A percentile compares a stretch with the other conserved stretches of the same genome.
phyloP scores from a whole-genome alignment of 23 red algal species.

The Gracilaria domingensis region DNA sequence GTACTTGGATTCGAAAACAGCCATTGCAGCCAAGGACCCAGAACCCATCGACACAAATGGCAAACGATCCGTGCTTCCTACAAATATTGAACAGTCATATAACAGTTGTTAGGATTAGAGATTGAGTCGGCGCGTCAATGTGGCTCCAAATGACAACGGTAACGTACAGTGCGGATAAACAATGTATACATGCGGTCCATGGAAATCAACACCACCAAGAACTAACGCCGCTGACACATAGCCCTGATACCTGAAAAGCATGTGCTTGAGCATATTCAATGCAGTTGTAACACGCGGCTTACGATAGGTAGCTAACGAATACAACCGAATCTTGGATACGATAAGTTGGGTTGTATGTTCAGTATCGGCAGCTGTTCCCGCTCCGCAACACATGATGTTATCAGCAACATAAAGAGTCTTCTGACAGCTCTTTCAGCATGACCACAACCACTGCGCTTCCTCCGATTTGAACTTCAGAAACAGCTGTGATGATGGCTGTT shows the following conservation, averaged over 20 bases:
- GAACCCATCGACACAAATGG: constrained; percentile 99
- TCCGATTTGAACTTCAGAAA: no score
- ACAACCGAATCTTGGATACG: constrained; percentile 86
- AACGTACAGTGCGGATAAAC: constrained; percentile 94
- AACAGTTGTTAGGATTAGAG: not conserved
- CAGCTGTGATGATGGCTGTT: no score
- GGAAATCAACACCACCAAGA: constrained; percentile 94
- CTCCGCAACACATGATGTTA: constrained; percentile 99
- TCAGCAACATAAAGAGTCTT: constrained; percentile 99
- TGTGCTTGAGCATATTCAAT: constrained; percentile 93
- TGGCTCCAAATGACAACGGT: not conserved
- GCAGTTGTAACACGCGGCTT: constrained; percentile 81
- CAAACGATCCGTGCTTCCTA: constrained; percentile 85
- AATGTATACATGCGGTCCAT: constrained; percentile 96
- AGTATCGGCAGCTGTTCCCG: constrained; percentile 97
- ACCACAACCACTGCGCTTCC: no score
- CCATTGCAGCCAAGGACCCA: constrained; percentile 98
- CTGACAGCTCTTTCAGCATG: constrained; percentile 96
- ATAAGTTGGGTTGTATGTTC: constrained; percentile 94
- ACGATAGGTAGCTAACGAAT: constrained; percentile 82
- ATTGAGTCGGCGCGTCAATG: not conserved
- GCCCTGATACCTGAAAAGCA: constrained; percentile 98
- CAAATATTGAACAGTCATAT: not conserved
- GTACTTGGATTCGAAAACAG: constrained; percentile 93
- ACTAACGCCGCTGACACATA: constrained; percentile 97